Evolutionary conservation across 2,329 filamentous ascomycete species (phyloP), one percentile per base, ranked within the genome.

Genomic region (Aureobasidium sp.): DNA sequence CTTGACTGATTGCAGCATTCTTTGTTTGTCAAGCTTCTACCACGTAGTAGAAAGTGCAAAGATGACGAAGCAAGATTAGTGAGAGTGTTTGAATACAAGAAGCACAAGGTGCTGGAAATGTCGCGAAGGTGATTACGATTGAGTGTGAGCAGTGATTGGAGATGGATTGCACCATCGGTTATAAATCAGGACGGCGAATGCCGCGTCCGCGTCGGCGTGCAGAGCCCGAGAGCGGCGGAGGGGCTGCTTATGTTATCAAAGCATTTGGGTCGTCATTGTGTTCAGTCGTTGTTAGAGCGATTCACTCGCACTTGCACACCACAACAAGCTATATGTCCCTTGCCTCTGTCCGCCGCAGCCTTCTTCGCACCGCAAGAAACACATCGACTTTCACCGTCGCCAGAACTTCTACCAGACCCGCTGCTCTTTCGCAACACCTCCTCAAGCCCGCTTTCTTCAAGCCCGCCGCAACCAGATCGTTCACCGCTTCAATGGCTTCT

Each of bases 401-500:
- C 57, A 56, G 50, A 34, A 50, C 57, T 23, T 51, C 50, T 2
- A 20, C 52, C 56, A 59, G 62, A 59, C 46, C 58, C 36, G 47
- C 42, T 41, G 59, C 62, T 23, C 57, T 57, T 47, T 55, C 39
- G 46, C 64, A 59, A 20, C 64, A 46, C 32, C 63, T 48, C 63
- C 47, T 64, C 29, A 59, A 59, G 57, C 47, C 58, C 55, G 39
- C 60, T 62, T 68, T 63, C 57, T 53, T 68, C 66, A 64, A 65
- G 64, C 46, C 51, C 44, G 66, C 62, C 56, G 61, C 62, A 50
- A 66, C 62, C 64, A 65, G 68, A 65, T 56, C 72, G 72, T 79
- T 76, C 74, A 74, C 75, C 65, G 72, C 71, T 62, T 78, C 76
- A 71, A 78, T 77, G 74, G 70, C 71, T 67, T 76, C 77, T 60